Conservation (phyloP, 176 grass and related monocot species). For the Oryza australiensis region DNA sequence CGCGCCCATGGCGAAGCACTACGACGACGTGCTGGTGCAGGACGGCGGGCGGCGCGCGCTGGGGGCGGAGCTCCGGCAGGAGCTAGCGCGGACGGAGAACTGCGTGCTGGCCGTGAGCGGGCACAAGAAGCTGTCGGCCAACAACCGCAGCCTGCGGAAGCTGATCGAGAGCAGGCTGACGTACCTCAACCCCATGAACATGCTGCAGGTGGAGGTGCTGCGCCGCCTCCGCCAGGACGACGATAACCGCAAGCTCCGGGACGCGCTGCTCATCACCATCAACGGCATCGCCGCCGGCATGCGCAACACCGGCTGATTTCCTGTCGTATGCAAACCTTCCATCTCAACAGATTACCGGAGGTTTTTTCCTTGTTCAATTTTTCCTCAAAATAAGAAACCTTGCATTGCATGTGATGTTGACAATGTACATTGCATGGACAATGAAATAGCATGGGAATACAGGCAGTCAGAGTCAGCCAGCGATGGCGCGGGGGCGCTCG, state of each 20-base stretch:
- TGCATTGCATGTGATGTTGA: too few relatives aligned
- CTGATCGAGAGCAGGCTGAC: conserved; percentile 80
- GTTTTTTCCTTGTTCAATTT: neutral
- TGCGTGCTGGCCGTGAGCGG: conserved; percentile 75
- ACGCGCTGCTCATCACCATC: conserved; percentile 86
- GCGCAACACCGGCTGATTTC: conserved; percentile 78
- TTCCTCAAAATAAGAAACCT: neutral
- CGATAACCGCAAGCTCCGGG: conserved; percentile 69
- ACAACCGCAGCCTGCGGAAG: conserved; percentile 64
- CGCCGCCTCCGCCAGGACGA: conserved; percentile 60
- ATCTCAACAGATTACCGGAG: too few relatives aligned
- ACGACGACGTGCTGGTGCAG: conserved; percentile 69
- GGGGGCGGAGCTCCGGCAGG: conserved; percentile 41
- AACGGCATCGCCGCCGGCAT: conserved; percentile 94
- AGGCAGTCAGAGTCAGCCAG: too few relatives aligned
- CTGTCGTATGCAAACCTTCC: too few relatives aligned
- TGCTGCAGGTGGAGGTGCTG: conserved; percentile 90
- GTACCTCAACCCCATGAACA: conserved; percentile 83
- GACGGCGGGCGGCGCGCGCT: conserved; percentile 34
- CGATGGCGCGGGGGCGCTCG: too few relatives aligned
- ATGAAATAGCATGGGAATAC: too few relatives aligned
- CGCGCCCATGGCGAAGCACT: conserved; percentile 62
- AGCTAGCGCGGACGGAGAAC: conserved; percentile 54
- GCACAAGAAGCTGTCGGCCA: conserved; percentile 69
- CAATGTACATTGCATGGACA: neutral